phyloP scores from a whole-genome alignment of 139 green algal species.

The Volvox reticuliferus region DNA sequence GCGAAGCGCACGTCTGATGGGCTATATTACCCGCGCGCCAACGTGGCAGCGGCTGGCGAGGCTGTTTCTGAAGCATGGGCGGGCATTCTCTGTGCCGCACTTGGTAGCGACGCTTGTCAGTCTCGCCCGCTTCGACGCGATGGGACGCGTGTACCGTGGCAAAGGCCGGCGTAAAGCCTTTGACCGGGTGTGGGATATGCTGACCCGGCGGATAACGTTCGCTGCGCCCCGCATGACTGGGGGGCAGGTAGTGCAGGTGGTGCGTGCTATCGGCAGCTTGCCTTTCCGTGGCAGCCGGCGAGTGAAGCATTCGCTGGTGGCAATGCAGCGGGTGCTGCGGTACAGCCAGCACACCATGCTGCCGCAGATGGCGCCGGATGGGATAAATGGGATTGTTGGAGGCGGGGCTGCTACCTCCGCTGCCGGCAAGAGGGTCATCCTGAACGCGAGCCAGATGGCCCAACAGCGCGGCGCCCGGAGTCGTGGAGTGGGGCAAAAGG shows the following conservation, averaged over 20 bases:
- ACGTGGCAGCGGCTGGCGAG: background rate
- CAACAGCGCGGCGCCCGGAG: background rate
- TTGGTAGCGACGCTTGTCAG: background rate
- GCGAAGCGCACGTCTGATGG: background rate
- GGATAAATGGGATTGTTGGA: too few relatives aligned
- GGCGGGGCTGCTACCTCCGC: background rate
- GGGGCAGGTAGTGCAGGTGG: background rate
- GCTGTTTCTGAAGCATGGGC: background rate
- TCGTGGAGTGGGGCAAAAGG: too few relatives aligned
- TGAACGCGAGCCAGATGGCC: background rate
- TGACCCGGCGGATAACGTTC: background rate
- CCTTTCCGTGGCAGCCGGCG: background rate
- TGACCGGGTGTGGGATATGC: background rate
- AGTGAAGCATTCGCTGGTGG: background rate
- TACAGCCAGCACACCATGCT: background rate
- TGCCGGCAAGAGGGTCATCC: background rate
- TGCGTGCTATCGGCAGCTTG: background rate
- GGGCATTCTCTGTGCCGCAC: background rate
- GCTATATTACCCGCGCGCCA: background rate
- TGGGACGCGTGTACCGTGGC: background rate
- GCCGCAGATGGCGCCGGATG: background rate
- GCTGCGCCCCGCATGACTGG: constrained; percentile 10
- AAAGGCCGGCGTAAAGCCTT: background rate
- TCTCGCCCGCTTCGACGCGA: background rate
- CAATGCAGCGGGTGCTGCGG: constrained; percentile 13